Evolutionary conservation across 768 basidiomycete genomes (phyloP).

Genomic region (Lentinula lateritia): DNA sequence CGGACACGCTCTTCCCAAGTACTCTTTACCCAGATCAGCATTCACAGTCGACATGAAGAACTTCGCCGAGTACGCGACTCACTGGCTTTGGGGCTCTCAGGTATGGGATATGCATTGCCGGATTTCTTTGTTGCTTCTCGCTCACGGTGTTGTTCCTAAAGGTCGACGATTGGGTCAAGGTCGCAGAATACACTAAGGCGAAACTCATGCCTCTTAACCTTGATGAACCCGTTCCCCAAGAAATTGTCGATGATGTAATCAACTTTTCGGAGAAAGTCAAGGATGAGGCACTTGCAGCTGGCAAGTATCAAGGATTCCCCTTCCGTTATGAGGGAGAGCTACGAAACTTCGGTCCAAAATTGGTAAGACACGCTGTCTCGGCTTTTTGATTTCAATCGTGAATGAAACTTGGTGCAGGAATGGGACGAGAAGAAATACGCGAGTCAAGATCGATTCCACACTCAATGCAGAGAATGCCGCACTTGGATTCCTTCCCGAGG

Average conservation of each 20-base stretch:
- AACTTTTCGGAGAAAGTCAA: conserved; percentile 11
- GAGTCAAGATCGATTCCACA: conserved; percentile 10
- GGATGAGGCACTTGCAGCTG: conserved; percentile 9
- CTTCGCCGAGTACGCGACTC: conserved; percentile 9
- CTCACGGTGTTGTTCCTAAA: not conserved
- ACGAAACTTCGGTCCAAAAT: conserved; percentile 9
- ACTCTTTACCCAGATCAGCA: conserved; percentile 7
- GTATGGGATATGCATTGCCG: not conserved
- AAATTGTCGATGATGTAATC: conserved; percentile 11
- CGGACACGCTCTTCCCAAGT: conserved; percentile 10
- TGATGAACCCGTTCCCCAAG: conserved; percentile 11
- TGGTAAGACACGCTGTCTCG: not conserved
- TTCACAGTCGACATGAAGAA: conserved; percentile 9
- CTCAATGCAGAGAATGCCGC: conserved; percentile 9
- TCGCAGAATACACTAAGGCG: conserved; percentile 8
- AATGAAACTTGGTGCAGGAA: conserved; percentile 1
- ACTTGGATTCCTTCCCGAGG: conserved; percentile 11
- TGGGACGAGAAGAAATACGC: conserved; percentile 10
- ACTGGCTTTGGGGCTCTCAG: conserved; percentile 13
- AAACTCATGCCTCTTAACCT: conserved; percentile 12
- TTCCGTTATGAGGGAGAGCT: conserved; percentile 12
- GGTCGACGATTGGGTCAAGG: conserved; percentile 13
- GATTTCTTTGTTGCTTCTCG: not conserved
- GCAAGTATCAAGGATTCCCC: conserved; percentile 12
- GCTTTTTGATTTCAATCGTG: not conserved